Evolutionary conservation across 768 basidiomycete genomes (phyloP), one percentile per base, ranked within the genome.

Genomic region (Mrakia frigida): DNA sequence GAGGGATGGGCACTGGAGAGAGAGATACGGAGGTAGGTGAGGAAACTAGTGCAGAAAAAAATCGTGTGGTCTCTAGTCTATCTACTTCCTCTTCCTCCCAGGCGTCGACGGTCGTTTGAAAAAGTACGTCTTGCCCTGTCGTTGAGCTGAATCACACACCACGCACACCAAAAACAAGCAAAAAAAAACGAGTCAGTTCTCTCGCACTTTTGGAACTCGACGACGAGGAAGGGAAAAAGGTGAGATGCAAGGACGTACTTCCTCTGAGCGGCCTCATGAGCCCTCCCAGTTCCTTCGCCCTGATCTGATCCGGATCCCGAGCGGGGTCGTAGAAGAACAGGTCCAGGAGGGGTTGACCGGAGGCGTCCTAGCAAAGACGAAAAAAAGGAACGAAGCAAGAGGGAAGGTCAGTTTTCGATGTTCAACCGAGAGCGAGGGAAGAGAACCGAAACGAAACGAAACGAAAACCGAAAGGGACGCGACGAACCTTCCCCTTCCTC

Each of bases 21-120:
- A 31, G 61, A 37, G 61, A n/a, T 28, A 63, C 61, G n/a, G 6
- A 63, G 61, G 14, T 16, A 59, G 33, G 3, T 2, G 61, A 5
- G n/a, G 43, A 52, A 1, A 31, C 1, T 39, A 37, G 52, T 35
- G 46, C 14, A 25, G 50, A 3, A 3, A 10, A 25, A 25, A 6
- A 18, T 2, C n/a, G n/a, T n/a, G n/a, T n/a, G n/a, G n/a, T n/a
- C n/a, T n/a, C n/a, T n/a, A n/a, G n/a, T n/a, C n/a, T n/a, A n/a
- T 41, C 59, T 41, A 75, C 67, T 75, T 73, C 11, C 76, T 31
- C 69, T 77, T 77, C 65, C 61, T 73, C 39, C 76, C 76, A 33
- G 76, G 76, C 23, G 76, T 77, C 7, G 65, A 68, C 13, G 76
- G 76, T 37, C 71, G 63, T 56, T 77, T 77, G 76, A 77, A 77